Evolutionary conservation across 768 basidiomycete species (phyloP), one percentile per base, ranked within the genome.

Genomic region (Albatrellus ellisii): DNA sequence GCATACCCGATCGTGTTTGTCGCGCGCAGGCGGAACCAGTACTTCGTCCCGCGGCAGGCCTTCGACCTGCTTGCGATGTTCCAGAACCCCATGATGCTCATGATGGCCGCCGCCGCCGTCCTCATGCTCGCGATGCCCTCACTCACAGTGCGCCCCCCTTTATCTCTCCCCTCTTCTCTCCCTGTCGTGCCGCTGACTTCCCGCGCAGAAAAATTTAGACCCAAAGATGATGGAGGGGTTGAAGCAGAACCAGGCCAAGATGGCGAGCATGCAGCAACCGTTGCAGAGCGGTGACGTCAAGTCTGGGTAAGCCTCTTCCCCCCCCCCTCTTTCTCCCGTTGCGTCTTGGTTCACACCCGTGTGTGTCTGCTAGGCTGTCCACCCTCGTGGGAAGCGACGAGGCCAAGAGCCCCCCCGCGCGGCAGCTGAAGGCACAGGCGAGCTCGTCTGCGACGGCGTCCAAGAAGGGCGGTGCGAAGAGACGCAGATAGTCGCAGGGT

Each of bases 11-110:
- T 86, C 36, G 57, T 60, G 8, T 55, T 89, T 37, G 53, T 59
- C 1, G 67, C 81, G 4, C 72, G 70, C 42, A 64, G 67, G 43
- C 75, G 67, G 55, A 66, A 75, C 52, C 62, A 53, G 38, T 89
- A 79, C 57, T 87, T 82, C 55, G 64, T 75, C 22, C 75, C 80
- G 20, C 71, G 57, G 25, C 72, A 86, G 56, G 73, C 76, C 14
- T 89, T 89, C 67, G 80, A 80, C 57, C 47, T 85, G 18, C 42
- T 80, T 43, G 73, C 65, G 40, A 86, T 89, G 80, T 64, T 89
- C 53, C 73, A 78, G 44, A 89, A 75, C 54, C 85, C 85, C 6
- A 87, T 89, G 85, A 81, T 83, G 68, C 60, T 89, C 44, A 68
- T 87, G 57, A 81, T 84, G 76, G 67, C 75, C 24, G 59, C 70